Evolutionary conservation across 768 basidiomycete genomes (phyloP).

Genomic region (Macrolepiota albuminosa): DNA sequence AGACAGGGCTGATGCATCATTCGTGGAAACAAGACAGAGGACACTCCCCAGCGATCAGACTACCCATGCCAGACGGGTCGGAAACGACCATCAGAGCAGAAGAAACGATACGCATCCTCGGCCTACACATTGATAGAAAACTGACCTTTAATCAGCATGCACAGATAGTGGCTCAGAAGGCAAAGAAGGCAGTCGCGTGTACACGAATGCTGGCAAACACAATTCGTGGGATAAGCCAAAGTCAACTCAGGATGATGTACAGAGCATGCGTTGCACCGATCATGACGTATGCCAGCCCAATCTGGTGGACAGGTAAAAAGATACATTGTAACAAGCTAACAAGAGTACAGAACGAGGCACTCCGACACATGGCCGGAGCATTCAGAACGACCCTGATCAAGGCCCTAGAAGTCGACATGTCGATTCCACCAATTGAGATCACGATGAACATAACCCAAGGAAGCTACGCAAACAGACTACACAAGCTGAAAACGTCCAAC

Average conservation of each 20-base stretch:
- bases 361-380: background rate
- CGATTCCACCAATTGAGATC: no score
- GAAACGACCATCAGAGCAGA: background rate
- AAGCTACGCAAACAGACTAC: no score
- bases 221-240: background rate
- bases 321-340: background rate
- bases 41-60: background rate
- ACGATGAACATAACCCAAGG: no score
- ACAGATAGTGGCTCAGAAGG: background rate
- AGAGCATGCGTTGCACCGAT: background rate
- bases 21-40: background rate
- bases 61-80: background rate
- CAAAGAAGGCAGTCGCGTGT: background rate
- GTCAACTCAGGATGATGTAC: background rate
- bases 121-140: background rate
- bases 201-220: background rate
- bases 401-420: no score
- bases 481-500: no score
- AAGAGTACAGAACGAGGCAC: background rate
- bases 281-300: background rate
- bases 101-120: background rate
- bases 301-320: background rate
- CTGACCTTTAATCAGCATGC: background rate
- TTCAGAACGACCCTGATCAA: no score
- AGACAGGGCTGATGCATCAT: background rate